Evolutionary conservation across 176 grass and related monocot genomes (phyloP).

Genomic region (Tillandsia leiboldiana): DNA sequence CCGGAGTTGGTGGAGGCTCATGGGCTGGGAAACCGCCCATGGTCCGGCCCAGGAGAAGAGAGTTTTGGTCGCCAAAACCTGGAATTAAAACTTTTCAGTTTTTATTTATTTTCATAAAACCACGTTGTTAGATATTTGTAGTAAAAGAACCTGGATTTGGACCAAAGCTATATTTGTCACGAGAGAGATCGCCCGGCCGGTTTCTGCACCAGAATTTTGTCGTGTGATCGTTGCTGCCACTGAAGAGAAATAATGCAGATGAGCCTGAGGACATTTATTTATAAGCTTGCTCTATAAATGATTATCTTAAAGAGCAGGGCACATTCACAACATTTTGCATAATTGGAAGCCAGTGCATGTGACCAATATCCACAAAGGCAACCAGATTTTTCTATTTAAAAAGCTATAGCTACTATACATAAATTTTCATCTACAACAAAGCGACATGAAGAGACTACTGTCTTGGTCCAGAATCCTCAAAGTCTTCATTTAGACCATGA

Average conservation of each 20-base stretch:
- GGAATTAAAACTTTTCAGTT: background rate
- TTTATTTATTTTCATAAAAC: background rate
- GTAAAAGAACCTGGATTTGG: constrained; percentile 46
- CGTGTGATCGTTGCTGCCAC: constrained; percentile 93
- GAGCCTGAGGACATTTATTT: too few relatives aligned
- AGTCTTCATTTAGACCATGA: too few relatives aligned
- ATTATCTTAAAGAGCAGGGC: too few relatives aligned
- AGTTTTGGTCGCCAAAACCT: constrained; percentile 90
- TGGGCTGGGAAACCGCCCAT: constrained; percentile 52
- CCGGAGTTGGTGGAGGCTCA: constrained; percentile 56
- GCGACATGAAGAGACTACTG: too few relatives aligned
- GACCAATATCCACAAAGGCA: too few relatives aligned
- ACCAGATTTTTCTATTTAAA: too few relatives aligned
- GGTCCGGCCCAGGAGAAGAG: constrained; percentile 37
- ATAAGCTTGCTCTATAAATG: too few relatives aligned
- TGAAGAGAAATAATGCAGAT: constrained; percentile 23
- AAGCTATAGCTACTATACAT: too few relatives aligned
- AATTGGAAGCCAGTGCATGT: too few relatives aligned
- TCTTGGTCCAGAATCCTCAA: too few relatives aligned
- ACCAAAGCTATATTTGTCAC: constrained; percentile 79
- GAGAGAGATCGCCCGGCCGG: constrained; percentile 81
- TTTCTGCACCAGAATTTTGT: constrained; percentile 98
- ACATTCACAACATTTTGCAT: too few relatives aligned
- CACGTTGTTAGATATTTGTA: background rate
- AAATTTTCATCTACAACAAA: too few relatives aligned